These are phyloP conservation scores for Trametes villosa DNA, from an alignment of 768 basidiomycete genomes.

Conservation along the genomic window DNA sequence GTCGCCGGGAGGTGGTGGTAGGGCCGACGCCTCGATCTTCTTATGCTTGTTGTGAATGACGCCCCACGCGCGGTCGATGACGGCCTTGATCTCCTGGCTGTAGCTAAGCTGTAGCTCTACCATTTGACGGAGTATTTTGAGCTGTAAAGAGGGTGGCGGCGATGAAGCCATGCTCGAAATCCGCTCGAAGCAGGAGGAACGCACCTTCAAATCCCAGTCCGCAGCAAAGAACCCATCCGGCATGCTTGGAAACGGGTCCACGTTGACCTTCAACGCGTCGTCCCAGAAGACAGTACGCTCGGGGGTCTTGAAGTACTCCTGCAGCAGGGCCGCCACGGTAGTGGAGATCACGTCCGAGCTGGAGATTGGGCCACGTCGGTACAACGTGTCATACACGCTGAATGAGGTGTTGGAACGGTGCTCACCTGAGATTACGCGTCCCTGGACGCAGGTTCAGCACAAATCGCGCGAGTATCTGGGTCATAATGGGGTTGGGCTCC, in stretches of 20 bases:
- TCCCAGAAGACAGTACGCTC: conserved; percentile 85
- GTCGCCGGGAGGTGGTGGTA: conserved; percentile 57
- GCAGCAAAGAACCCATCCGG: conserved; percentile 79
- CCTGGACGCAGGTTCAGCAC: conserved; percentile 82
- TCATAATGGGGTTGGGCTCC: conserved; percentile 74
- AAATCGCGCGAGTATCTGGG: conserved; percentile 73
- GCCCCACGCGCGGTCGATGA: conserved; percentile 86
- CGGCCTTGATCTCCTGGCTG: conserved; percentile 65
- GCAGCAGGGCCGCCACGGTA: conserved; percentile 69
- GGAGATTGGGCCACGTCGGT: conserved; percentile 39
- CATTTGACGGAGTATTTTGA: conserved; percentile 81
- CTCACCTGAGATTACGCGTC: conserved; percentile 89
- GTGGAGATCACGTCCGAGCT: conserved; percentile 84
- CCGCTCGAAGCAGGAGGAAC: conserved; percentile 36
- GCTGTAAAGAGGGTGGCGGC: conserved; percentile 46
- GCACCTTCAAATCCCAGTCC: conserved; percentile 83
- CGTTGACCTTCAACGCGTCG: conserved; percentile 64
- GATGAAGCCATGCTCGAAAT: conserved; percentile 20
- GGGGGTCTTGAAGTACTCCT: conserved; percentile 71
- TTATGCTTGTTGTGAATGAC: conserved; percentile 84
- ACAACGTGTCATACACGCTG: conserved; percentile 37
- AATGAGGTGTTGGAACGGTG: conserved; percentile 39
- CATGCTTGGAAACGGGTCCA: conserved; percentile 71
- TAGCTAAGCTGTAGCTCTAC: conserved; percentile 84
- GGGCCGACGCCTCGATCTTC: conserved; percentile 66